Conservation (phyloP, 495 filamentous ascomycete genomes). For the Lophiostoma macrostomum region DNA sequence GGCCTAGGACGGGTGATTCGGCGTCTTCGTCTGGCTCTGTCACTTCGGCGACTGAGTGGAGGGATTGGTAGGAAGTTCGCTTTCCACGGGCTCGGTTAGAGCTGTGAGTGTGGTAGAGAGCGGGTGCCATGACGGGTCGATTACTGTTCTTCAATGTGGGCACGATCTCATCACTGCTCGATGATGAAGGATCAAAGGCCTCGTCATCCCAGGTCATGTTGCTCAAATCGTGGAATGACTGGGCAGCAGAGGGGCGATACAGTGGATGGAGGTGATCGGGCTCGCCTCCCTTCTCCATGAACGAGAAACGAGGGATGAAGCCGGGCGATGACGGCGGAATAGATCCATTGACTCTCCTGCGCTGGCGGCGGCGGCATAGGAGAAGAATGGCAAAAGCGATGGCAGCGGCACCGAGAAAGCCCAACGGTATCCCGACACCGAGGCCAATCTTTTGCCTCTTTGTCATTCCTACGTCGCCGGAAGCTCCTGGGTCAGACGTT, state of each 20-base stretch:
- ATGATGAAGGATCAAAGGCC: constrained; percentile 11
- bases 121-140: constrained; percentile 8
- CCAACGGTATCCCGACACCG: constrained; percentile 26
- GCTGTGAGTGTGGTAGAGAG: constrained; percentile 20
- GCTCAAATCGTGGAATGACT: background rate
- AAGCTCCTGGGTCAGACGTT: background rate
- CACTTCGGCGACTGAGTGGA: constrained; percentile 28
- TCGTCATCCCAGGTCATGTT: constrained; percentile 17
- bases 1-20: constrained; percentile 5
- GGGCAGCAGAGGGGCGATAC: background rate
- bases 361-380: constrained; percentile 37
- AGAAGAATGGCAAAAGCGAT: constrained; percentile 36
- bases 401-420: constrained; percentile 35
- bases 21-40: constrained; percentile 12
- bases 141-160: background rate
- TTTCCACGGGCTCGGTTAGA: constrained; percentile 20
- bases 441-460: constrained; percentile 21
- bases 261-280: constrained; percentile 4
- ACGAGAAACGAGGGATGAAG: constrained; percentile 29
- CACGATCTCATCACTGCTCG: no score
- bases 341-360: constrained; percentile 23
- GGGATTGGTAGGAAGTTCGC: constrained; percentile 20
- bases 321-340: constrained; percentile 22
- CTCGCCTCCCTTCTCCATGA: constrained; percentile 13
- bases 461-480: background rate